Conservation (phyloP, 768 basidiomycete species). For the Tricholomella constricta region DNA sequence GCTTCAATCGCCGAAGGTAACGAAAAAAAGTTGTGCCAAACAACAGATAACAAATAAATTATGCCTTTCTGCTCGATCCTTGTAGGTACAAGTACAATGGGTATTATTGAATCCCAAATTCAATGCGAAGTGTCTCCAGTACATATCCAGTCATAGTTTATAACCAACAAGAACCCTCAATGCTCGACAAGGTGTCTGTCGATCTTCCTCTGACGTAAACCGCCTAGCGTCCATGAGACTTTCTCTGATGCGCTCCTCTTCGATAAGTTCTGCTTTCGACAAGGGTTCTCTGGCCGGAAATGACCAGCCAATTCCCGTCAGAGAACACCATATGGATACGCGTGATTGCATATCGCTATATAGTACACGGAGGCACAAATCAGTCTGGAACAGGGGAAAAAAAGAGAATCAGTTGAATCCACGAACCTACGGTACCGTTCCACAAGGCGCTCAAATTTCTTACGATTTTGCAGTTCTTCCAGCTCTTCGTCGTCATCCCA, state of each 20-base stretch:
- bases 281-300: conserved; percentile 62
- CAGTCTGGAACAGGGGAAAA: not conserved
- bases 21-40: conserved; percentile 39
- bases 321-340: conserved; percentile 63
- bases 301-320: conserved; percentile 58
- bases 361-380: not conserved
- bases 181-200: conserved; percentile 57
- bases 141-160: conserved; percentile 36
- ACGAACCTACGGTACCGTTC: conserved; percentile 59
- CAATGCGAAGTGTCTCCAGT: conserved; percentile 2
- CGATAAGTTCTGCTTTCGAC: conserved; percentile 68
- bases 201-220: conserved; percentile 52
- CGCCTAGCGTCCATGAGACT: conserved; percentile 62
- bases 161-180: conserved; percentile 62
- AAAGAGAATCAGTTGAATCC: not conserved
- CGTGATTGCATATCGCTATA: conserved; percentile 67
- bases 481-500: conserved; percentile 72
- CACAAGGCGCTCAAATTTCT: conserved; percentile 59
- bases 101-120: not conserved
- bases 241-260: conserved; percentile 63
- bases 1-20: not conserved
- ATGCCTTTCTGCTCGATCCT: not conserved
- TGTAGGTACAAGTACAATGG: not conserved
- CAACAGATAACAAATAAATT: conserved; percentile 29
- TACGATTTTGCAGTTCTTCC: conserved; percentile 54